A percentile compares a stretch with the other conserved stretches of the same genome.
Evolutionary conservation across 2,329 filamentous ascomycete species (phyloP).

Genomic region (Aotearoamyces nothofagi): DNA sequence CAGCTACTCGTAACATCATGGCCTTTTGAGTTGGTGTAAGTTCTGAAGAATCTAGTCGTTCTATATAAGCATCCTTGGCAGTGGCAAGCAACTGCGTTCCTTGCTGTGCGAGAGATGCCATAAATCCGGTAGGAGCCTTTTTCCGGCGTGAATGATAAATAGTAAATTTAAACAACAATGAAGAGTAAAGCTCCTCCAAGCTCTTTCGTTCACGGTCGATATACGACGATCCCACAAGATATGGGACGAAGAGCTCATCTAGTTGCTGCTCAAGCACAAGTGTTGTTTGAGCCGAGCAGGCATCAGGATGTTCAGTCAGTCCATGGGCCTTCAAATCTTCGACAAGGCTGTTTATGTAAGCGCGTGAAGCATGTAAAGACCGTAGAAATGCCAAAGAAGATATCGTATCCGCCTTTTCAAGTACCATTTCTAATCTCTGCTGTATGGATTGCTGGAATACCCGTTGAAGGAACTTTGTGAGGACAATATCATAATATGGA

Average conservation of each 20-base stretch:
- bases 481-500: slow-evolving; percentile 86
- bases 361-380: slow-evolving; percentile 78
- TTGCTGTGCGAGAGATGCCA: slow-evolving; percentile 80
- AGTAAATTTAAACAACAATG: slow-evolving; percentile 88
- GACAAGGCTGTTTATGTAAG: slow-evolving; percentile 73
- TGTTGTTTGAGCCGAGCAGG: slow-evolving; percentile 73
- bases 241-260: slow-evolving; percentile 63
- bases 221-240: slow-evolving; percentile 53
- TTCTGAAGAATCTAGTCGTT: slow-evolving; percentile 76
- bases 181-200: slow-evolving; percentile 73
- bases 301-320: slow-evolving; percentile 86
- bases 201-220: slow-evolving; percentile 55
- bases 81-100: slow-evolving; percentile 78
- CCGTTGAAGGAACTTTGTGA: slow-evolving; percentile 84
- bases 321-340: slow-evolving; percentile 92
- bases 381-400: slow-evolving; percentile 86
- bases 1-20: slow-evolving; percentile 81
- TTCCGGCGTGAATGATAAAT: slow-evolving; percentile 84
- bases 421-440: slow-evolving; percentile 84
- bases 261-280: slow-evolving; percentile 59
- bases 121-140: slow-evolving; percentile 81
- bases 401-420: slow-evolving; percentile 85
- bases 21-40: slow-evolving; percentile 76
- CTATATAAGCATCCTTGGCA: slow-evolving; percentile 82
- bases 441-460: slow-evolving; percentile 98